phyloP scores from a whole-genome alignment of 768 basidiomycete species.

The Leccinum truebloodii region DNA sequence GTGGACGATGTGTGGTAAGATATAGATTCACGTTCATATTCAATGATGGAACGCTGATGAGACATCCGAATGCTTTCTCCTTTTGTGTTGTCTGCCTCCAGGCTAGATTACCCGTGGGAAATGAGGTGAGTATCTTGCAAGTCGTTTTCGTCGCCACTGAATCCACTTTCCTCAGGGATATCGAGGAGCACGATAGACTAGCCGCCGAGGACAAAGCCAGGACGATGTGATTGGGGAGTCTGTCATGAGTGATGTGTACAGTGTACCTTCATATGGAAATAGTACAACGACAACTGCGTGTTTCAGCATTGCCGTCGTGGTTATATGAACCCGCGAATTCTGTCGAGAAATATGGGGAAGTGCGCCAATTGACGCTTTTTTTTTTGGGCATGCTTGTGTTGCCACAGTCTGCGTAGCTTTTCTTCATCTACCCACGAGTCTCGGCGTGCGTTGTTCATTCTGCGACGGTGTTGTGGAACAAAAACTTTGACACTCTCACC shows the following conservation, averaged over 20 bases:
- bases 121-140: conserved; percentile 50
- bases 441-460: conserved; percentile 4
- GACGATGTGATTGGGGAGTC: conserved; percentile 2
- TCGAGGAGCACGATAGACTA: conserved; percentile 72
- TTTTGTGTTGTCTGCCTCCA: conserved; percentile 30
- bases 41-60: conserved; percentile 18
- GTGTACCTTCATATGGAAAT: conserved; percentile 5
- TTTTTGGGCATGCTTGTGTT: conserved; percentile 10
- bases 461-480: conserved; percentile 4
- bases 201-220: conserved; percentile 45
- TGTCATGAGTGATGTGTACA: not conserved
- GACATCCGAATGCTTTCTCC: not conserved
- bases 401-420: not conserved
- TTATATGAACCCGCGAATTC: not conserved
- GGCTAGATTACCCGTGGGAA: conserved; percentile 89
- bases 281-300: not conserved
- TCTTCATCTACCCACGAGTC: not conserved
- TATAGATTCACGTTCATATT: not conserved
- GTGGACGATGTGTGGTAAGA: conserved; percentile 71
- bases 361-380: not conserved
- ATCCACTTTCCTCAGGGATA: conserved; percentile 48
- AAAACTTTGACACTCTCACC: conserved; percentile 13
- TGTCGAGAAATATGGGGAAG: conserved; percentile 3
- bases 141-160: not conserved
- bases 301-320: not conserved